phyloP scores from a whole-genome alignment of 306 rosid species.

The Senna siamea region DNA sequence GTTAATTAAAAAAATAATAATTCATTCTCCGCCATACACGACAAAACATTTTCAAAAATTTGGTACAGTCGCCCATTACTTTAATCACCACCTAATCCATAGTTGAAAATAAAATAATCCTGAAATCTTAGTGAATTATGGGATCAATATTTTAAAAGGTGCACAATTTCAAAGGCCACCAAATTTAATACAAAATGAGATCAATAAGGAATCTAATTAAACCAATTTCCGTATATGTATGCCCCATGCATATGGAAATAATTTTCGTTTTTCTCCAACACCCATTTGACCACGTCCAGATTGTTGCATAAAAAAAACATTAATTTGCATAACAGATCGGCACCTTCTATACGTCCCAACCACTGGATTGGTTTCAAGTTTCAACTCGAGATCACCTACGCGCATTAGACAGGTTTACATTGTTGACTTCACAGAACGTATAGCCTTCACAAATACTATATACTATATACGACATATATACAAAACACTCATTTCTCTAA shows the following conservation, averaged over 20 bases:
- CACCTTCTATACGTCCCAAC: background rate
- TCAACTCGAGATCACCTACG: background rate
- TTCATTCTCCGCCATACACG: background rate
- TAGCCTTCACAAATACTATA: background rate
- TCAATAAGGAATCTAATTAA: background rate
- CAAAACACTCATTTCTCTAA: background rate
- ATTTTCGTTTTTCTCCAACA: no score
- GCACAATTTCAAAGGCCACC: background rate
- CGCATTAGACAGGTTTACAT: conserved; percentile 18
- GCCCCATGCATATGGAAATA: no score
- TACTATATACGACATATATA: background rate
- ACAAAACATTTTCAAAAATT: conserved; percentile 33
- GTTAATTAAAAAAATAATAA: background rate
- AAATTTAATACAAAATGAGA: background rate
- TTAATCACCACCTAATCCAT: conserved; percentile 41
- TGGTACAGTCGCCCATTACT: conserved; percentile 31
- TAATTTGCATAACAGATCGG: background rate
- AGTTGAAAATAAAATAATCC: background rate
- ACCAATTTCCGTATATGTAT: conserved; percentile 17
- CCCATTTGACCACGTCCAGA: background rate
- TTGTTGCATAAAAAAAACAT: background rate
- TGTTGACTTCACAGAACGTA: conserved; percentile 10
- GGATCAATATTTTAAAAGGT: background rate
- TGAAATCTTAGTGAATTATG: conserved; percentile 16
- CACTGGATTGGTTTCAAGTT: background rate